Base-by-base conservation (phyloP, 1,284 basidiomycete genomes). In the Paramarasmius palmivorus region DNA sequence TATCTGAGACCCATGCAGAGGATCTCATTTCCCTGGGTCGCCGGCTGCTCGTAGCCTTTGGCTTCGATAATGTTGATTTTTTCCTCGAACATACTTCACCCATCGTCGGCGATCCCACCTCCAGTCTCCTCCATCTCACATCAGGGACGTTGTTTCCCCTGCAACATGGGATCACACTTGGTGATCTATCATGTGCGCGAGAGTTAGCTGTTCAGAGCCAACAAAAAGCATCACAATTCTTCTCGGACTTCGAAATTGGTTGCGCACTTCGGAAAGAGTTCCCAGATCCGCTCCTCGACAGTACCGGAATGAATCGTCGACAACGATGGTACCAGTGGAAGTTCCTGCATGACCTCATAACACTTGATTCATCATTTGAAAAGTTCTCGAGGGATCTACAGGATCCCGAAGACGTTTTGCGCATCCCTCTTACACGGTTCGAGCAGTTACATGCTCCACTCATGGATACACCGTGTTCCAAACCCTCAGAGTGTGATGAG, bases 51-150 rank as follows among this genome's bases (percentile, higher is more conserved):
- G 47, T 59, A 2, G 46, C 45, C 14, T 68, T 65, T 54, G 66
- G 65, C 1, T 73, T 68, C 26, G 65, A 74, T 45, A 73, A 73
- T 52, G 63, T 74, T 14, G 68, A 74, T 35, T 57, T 72, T 2
- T 51, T 69, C 38, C 56, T 73, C 5, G 66, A 67, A 15, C 45
- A 46, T 3, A 22, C 59, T 0, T 6, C 29, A 32, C 60, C 62
- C 0, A 60, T 61, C 0, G 50, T 63, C 1, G 63, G 70, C 26
- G 65, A 68, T 1, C 55, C 57, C n/a, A 48, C 23, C 0, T 57
- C 63, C 0, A 58, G 55, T 0, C 51, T 74, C 0, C 57, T 58
- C 6, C 69, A 72, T 23, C 49, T 70, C 3, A 73, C 70, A 0
- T 65, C 71, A 0, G 68, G 55, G 0, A 54, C 63, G 0, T 20